Evolutionary conservation across 2,329 filamentous ascomycete genomes (phyloP).

Genomic region (Colletotrichum sp.): DNA sequence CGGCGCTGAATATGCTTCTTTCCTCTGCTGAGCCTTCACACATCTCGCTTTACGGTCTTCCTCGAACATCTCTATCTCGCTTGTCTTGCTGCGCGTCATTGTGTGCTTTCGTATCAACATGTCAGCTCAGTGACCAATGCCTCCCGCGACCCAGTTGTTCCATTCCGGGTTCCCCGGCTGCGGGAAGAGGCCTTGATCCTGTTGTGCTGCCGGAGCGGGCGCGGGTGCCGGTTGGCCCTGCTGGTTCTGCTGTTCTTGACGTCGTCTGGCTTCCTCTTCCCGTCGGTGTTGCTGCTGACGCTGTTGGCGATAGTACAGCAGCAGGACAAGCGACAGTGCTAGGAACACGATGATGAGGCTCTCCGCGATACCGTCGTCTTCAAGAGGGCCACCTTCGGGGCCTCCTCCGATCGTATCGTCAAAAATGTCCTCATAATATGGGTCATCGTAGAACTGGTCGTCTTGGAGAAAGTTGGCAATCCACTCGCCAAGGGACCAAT

Average conservation of each 20-base stretch:
- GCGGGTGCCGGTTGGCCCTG: slow-evolving; percentile 18
- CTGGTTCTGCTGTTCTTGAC: slow-evolving; percentile 28
- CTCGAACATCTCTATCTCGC: not conserved
- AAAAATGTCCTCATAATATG: slow-evolving; percentile 58
- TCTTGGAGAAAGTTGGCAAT: slow-evolving; percentile 82
- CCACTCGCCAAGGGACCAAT: slow-evolving; percentile 86
- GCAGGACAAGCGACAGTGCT: slow-evolving; percentile 73
- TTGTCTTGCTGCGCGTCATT: not conserved
- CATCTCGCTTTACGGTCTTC: not conserved
- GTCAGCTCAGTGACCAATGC: slow-evolving; percentile 61
- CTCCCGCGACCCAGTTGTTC: slow-evolving; percentile 67
- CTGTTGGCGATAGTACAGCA: slow-evolving; percentile 83
- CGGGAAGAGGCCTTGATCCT: slow-evolving; percentile 42
- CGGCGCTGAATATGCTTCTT: slow-evolving; percentile 16
- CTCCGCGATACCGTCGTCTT: slow-evolving; percentile 83
- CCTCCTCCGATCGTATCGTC: slow-evolving; percentile 62
- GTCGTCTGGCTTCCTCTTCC: slow-evolving; percentile 40
- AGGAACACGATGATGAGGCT: slow-evolving; percentile 83
- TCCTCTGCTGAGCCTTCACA: not conserved
- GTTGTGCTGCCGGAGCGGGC: slow-evolving; percentile 33
- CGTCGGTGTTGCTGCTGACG: slow-evolving; percentile 63
- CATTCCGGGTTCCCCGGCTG: slow-evolving; percentile 71
- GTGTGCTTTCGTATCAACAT: not conserved
- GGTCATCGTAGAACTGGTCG: slow-evolving; percentile 69
- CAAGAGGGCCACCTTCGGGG: slow-evolving; percentile 56